These are phyloP conservation scores for Xylariaceae sp. DNA, from an alignment of 2,329 filamentous ascomycete genomes.

Conservation along the genomic window DNA sequence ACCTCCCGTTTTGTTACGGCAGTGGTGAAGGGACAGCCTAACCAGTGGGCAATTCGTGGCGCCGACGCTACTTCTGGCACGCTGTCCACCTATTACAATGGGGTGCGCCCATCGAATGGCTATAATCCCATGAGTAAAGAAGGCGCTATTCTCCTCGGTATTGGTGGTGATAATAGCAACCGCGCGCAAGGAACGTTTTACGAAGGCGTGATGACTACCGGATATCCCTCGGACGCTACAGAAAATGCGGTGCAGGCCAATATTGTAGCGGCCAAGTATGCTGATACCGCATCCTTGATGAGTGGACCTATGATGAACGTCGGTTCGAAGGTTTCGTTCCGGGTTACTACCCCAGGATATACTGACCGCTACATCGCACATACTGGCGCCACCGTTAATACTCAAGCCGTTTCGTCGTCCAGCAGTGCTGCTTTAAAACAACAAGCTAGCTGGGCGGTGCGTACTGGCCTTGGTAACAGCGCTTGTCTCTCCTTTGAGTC, in stretches of 20 bases:
- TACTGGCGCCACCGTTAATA: slow-evolving; percentile 56
- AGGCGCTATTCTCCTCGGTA: slow-evolving; percentile 69
- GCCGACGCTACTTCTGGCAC: slow-evolving; percentile 59
- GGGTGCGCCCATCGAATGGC: slow-evolving; percentile 56
- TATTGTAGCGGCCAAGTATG: slow-evolving; percentile 64
- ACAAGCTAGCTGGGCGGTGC: slow-evolving; percentile 59
- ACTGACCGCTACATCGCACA: slow-evolving; percentile 62
- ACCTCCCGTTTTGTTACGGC: slow-evolving; percentile 62
- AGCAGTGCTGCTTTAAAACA: slow-evolving; percentile 56
- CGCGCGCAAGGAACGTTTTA: slow-evolving; percentile 67
- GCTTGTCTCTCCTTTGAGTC: slow-evolving; percentile 68
- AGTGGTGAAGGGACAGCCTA: slow-evolving; percentile 60
- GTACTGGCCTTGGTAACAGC: slow-evolving; percentile 60
- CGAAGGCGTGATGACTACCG: slow-evolving; percentile 67
- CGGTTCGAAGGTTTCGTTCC: slow-evolving; percentile 52
- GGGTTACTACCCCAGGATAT: slow-evolving; percentile 60
- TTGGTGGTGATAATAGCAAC: slow-evolving; percentile 68
- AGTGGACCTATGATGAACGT: not conserved
- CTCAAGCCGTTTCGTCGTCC: slow-evolving; percentile 58
- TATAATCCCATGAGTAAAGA: slow-evolving; percentile 70
- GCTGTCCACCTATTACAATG: slow-evolving; percentile 64
- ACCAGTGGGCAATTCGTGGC: slow-evolving; percentile 65
- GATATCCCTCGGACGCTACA: slow-evolving; percentile 64
- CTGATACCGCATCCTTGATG: slow-evolving; percentile 44
- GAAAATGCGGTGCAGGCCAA: slow-evolving; percentile 65